A percentile compares a stretch with the other conserved stretches of the same genome.
These are phyloP conservation scores for Lichtheimia ornata DNA, from an alignment of 371 early-diverging fungal genomes.

Conservation along the genomic window DNA sequence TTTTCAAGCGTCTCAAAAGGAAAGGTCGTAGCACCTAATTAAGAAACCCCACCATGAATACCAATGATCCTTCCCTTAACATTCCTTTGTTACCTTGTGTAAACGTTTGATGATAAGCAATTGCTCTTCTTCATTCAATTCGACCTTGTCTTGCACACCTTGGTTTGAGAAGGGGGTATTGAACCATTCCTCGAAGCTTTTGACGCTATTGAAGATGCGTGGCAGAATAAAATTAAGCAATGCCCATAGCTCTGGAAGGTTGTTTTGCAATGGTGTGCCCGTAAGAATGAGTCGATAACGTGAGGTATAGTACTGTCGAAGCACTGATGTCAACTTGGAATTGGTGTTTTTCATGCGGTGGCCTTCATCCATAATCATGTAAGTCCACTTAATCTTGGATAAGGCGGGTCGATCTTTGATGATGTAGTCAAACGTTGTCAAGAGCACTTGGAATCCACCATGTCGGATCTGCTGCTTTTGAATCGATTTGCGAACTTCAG, in stretches of 20 bases:
- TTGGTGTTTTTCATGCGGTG: constrained; percentile 98
- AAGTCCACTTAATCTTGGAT: constrained; percentile 89
- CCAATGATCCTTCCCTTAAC: neutral
- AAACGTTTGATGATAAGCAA: constrained; percentile 96
- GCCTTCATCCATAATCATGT: constrained; percentile 98
- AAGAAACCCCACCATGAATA: neutral
- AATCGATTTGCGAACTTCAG: constrained; percentile 72
- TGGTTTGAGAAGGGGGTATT: constrained; percentile 91
- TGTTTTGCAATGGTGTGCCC: constrained; percentile 98
- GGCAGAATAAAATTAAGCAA: constrained; percentile 98
- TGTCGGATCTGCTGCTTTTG: constrained; percentile 74
- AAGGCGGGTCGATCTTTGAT: constrained; percentile 90
- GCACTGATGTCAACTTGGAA: constrained; percentile 82
- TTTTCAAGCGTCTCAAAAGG: constrained; percentile 96
- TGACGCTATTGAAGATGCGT: constrained; percentile 92
- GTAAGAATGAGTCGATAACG: constrained; percentile 97
- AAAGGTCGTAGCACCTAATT: constrained; percentile 91
- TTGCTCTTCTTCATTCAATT: constrained; percentile 96
- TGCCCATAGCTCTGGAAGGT: constrained; percentile 98
- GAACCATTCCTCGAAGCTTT: constrained; percentile 98
- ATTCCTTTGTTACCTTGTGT: constrained; percentile 71
- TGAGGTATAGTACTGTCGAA: constrained; percentile 84
- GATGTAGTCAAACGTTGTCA: constrained; percentile 98
- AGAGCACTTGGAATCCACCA: constrained; percentile 89
- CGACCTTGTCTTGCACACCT: constrained; percentile 86